These are phyloP conservation scores for Geotrichum candidum DNA, from an alignment of 1,139 yeast species.

Conservation along the genomic window DNA sequence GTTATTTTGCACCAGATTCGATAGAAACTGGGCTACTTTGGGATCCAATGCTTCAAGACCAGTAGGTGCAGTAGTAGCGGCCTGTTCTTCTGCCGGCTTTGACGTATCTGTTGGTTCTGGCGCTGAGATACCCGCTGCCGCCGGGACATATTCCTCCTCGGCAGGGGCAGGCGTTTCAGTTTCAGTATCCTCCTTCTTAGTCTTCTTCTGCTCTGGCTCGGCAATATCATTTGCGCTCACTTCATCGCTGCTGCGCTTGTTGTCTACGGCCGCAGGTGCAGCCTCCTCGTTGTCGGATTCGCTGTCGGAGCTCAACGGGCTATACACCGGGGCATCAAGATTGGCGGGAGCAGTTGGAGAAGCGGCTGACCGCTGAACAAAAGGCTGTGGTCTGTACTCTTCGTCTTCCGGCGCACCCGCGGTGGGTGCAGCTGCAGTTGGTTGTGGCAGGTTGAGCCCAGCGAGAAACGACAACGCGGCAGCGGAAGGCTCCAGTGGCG, in stretches of 20 bases:
- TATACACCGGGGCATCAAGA: conserved; percentile 38
- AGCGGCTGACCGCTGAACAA: conserved; percentile 8
- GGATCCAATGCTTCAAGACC: conserved; percentile 31
- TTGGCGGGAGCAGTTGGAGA: conserved; percentile 34
- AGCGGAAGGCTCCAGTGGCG: conserved; percentile 8
- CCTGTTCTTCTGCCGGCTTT: background rate
- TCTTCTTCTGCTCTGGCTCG: conserved; percentile 14
- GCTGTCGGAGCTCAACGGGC: conserved; percentile 28
- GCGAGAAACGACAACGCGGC: background rate
- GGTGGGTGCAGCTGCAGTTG: conserved; percentile 16
- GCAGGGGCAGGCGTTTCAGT: background rate
- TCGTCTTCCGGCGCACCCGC: conserved; percentile 5
- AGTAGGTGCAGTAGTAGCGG: background rate
- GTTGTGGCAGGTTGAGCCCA: conserved; percentile 1
- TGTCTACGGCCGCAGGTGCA: conserved; percentile 27
- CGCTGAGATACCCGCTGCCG: background rate
- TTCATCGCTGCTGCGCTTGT: conserved; percentile 24
- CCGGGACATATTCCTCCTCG: background rate
- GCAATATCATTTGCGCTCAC: conserved; percentile 18
- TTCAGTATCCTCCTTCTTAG: conserved; percentile 17
- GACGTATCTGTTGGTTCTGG: background rate
- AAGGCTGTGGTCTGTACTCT: conserved; percentile 19
- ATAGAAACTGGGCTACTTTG: conserved; percentile 30
- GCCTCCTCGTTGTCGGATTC: conserved; percentile 33
- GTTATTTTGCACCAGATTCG: conserved; percentile 20